Base-by-base conservation (phyloP, 1,139 yeast genomes). In the Candida neerlandica region DNA sequence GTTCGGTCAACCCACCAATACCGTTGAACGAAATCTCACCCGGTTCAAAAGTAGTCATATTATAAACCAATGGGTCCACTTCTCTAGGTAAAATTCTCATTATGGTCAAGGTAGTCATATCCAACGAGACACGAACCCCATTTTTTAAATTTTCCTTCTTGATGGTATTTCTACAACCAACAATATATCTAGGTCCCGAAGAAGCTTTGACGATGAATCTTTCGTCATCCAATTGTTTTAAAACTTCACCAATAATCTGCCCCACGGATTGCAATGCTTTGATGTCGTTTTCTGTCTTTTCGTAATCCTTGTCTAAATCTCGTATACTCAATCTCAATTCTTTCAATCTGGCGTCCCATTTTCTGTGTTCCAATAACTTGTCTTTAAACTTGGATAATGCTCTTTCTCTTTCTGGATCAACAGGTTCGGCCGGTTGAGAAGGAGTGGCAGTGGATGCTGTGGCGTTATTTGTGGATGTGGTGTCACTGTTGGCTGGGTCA, bases 21-120 rank as follows among this genome's bases (percentile, higher is more conserved):
- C 96, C 96, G 52, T 88, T 88, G 70, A 95, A 95, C 15, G 97
- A 86, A 55, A 94, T 85, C 62, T 91, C 97, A 54, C 97, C 99
- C 9, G 97, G 97, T 69, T 92, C 96, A 65, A 94, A 91, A 2
- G 96, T 86, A 5, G 99, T 94, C 99, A 95, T 95, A 70, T 94
- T 95, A 71, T 94, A 95, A 55, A 95, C 99, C 66, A 94, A 79
- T 19, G 99, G 99, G 70, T 95, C 99, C 45, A 96, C 98, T 69
- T 95, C 99, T 62, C 99, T 83, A 26, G 99, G 99, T 62, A 95
- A 79, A 47, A 95, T 86, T 63, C 99, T 82, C 99, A 95, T 95
- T 56, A 95, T 94, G 15, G 99, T 95, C 60, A 95, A 79, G 1
- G 99, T 95, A 15, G 99, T 95, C 89, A 95, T 95, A 69, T 95